Conservation (phyloP, 345 rosid species). For the Eucalyptus curtisii region DNA sequence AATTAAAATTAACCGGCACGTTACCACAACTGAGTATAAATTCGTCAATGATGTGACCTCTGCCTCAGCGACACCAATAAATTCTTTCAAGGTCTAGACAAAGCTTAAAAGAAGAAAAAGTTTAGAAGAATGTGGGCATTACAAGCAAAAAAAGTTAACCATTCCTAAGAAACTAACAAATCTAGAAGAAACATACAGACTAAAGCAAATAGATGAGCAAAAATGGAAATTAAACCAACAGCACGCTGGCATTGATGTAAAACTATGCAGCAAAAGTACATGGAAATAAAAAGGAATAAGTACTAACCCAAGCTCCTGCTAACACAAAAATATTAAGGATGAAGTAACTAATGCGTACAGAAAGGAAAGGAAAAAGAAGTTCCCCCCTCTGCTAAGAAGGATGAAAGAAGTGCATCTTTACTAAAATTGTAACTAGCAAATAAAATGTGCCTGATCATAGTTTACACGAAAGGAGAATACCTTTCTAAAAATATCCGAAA, state of each 20-base stretch:
- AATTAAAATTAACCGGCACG: neutral
- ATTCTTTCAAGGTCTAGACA: conserved; percentile 63
- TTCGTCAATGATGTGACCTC: conserved; percentile 75
- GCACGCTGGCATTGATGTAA: neutral
- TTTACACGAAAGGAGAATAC: conserved; percentile 12
- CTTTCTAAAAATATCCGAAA: conserved; percentile 79
- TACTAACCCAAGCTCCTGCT: neutral
- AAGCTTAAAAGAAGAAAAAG: neutral
- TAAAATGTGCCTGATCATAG: neutral
- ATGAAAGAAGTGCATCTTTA: neutral
- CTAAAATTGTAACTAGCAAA: neutral
- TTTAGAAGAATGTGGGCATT: neutral
- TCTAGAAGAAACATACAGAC: neutral
- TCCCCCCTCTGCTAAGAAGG: neutral
- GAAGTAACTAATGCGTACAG: neutral
- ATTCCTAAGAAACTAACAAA: neutral
- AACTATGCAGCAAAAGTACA: neutral
- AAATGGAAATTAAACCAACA: neutral
- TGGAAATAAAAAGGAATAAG: neutral
- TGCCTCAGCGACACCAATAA: conserved; percentile 61
- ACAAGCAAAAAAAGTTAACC: neutral
- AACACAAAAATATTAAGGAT: neutral
- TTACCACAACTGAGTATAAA: conserved; percentile 87
- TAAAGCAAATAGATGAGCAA: neutral
- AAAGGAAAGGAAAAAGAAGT: neutral